phyloP scores from a whole-genome alignment of 352 stramenopile genomes.

The Pythium dissimile region DNA sequence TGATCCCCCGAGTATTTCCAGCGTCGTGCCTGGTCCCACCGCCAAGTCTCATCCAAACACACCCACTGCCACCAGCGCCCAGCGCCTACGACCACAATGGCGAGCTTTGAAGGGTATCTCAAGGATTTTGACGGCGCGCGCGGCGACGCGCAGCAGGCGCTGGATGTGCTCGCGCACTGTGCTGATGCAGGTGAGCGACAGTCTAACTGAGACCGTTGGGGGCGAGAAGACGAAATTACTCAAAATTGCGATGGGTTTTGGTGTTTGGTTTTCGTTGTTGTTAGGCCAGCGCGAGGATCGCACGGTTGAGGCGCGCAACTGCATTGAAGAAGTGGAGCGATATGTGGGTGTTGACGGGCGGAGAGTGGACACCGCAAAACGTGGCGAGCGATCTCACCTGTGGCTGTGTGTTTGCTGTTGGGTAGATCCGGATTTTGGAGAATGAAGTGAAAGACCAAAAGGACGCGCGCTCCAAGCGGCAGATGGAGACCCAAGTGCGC shows the following conservation, averaged over 20 bases:
- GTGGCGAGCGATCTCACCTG: neutral
- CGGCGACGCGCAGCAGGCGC: slow-evolving; percentile 40
- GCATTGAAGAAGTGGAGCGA: slow-evolving; percentile 70
- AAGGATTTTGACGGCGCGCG: slow-evolving; percentile 46
- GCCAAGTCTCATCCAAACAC: neutral
- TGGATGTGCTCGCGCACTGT: slow-evolving; percentile 42
- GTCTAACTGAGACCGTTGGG: too few relatives aligned
- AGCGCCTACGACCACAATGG: neutral
- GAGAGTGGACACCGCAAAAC: too few relatives aligned
- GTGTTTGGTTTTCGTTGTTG: neutral
- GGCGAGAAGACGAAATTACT: too few relatives aligned
- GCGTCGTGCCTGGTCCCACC: neutral
- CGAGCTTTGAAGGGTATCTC: slow-evolving; percentile 55
- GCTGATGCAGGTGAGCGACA: slow-evolving; percentile 10
- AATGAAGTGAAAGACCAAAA: slow-evolving; percentile 42
- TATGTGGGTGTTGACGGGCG: slow-evolving; percentile 45
- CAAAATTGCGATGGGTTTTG: neutral
- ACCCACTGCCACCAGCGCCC: too few relatives aligned
- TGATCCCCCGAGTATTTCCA: neutral
- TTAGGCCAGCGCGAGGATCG: slow-evolving; percentile 44
- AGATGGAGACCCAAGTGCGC: slow-evolving; percentile 42
- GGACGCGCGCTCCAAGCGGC: slow-evolving; percentile 30
- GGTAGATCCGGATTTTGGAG: slow-evolving; percentile 59
- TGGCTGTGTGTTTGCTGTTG: neutral
- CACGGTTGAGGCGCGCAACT: slow-evolving; percentile 37